A percentile compares a stretch with the other conserved stretches of the same genome.
These are phyloP conservation scores for Hanseniaspora meyeri DNA, from an alignment of 805 yeast species.

Conservation along the genomic window DNA sequence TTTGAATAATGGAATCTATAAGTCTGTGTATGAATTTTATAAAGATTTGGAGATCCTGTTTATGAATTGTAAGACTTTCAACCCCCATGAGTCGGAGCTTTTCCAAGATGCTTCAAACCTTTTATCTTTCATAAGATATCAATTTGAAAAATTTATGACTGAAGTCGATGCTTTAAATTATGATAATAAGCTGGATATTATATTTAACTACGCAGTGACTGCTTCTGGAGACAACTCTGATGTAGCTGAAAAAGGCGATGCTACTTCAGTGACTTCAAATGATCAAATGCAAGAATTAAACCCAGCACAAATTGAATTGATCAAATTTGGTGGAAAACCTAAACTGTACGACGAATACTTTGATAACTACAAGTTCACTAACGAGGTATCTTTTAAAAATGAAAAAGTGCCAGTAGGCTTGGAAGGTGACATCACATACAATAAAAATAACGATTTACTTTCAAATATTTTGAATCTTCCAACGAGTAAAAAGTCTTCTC, in stretches of 20 bases:
- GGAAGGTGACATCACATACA: not conserved
- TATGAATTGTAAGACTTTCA: constrained; percentile 65
- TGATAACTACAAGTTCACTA: not conserved
- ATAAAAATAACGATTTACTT: constrained; percentile 1
- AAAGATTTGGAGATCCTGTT: constrained; percentile 54
- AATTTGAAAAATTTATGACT: constrained; percentile 20
- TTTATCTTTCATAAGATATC: constrained; percentile 37
- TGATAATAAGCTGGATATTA: not conserved
- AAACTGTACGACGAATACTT: not conserved
- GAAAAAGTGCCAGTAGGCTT: too few species aligned
- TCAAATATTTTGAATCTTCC: not conserved
- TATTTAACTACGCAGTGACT: not conserved
- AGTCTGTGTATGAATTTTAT: constrained; percentile 46
- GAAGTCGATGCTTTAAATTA: not conserved
- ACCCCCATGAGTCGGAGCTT: constrained; percentile 59
- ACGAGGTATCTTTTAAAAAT: not conserved
- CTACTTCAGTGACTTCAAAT: not conserved
- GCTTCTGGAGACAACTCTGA: not conserved
- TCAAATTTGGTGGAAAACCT: constrained; percentile 1
- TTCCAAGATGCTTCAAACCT: constrained; percentile 59
- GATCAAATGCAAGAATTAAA: not conserved
- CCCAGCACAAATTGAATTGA: not conserved
- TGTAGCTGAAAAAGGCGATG: not conserved
- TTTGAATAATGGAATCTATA: constrained; percentile 41
- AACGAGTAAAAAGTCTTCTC: not conserved